Conservation (phyloP, 768 basidiomycete species). For the Trametes sanguinea region DNA sequence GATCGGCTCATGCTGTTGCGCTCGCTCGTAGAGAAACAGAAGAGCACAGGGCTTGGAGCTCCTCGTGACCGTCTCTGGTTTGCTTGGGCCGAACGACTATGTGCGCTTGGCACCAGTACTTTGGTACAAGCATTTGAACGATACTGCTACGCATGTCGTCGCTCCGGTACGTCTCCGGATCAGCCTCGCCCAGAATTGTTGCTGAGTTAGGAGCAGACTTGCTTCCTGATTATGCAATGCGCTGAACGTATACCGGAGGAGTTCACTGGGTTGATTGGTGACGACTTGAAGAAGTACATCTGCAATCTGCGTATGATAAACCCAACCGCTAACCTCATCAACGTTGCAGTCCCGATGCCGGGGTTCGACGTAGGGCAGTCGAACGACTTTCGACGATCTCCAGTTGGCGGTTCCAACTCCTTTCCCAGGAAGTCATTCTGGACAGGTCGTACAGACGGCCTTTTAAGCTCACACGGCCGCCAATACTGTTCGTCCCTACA, state of each 20-base stretch:
- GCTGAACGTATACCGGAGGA: conserved; percentile 60
- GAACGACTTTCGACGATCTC: conserved; percentile 56
- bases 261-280: conserved; percentile 51
- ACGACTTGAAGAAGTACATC: conserved; percentile 57
- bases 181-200: neutral
- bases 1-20: conserved; percentile 22
- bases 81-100: conserved; percentile 53
- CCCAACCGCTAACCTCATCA: too few species aligned
- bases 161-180: conserved; percentile 47
- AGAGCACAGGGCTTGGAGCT: conserved; percentile 50
- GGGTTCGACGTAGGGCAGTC: conserved; percentile 53
- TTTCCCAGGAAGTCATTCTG: conserved; percentile 58
- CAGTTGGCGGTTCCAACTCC: conserved; percentile 71
- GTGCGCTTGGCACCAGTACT: conserved; percentile 52
- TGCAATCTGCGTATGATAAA: neutral
- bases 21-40: conserved; percentile 15
- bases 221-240: conserved; percentile 72
- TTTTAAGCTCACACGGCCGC: conserved; percentile 70
- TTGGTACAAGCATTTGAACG: conserved; percentile 56
- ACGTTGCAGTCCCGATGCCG: conserved; percentile 47
- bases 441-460: conserved; percentile 64
- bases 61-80: conserved; percentile 60
- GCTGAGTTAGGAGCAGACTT: conserved; percentile 36
- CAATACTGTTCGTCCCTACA: conserved; percentile 72
- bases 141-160: conserved; percentile 40